These are phyloP conservation scores for Trametes maxima DNA, from an alignment of 768 basidiomycete species.

Conservation along the genomic window DNA sequence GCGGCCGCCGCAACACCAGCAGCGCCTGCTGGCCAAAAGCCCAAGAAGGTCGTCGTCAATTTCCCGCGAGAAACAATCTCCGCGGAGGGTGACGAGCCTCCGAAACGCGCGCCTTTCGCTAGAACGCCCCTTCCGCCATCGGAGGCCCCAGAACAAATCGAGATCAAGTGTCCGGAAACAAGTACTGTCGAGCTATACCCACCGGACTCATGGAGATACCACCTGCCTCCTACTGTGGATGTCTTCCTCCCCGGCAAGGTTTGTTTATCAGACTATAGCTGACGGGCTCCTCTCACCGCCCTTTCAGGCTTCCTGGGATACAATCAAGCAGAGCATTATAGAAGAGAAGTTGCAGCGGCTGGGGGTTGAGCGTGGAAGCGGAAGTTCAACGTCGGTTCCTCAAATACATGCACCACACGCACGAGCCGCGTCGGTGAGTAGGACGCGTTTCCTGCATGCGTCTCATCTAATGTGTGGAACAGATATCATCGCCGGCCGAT, in stretches of 20 bases:
- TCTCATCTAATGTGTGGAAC: conserved; percentile 18
- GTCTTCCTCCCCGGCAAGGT: conserved; percentile 87
- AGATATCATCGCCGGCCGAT: conserved; percentile 93
- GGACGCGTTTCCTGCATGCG: conserved; percentile 15
- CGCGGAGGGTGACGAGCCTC: conserved; percentile 37
- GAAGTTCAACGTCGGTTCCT: conserved; percentile 47
- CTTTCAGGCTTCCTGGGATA: conserved; percentile 71
- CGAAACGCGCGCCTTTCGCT: conserved; percentile 58
- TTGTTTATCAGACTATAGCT: conserved; percentile 22
- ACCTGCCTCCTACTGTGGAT: conserved; percentile 69
- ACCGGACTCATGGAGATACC: conserved; percentile 58
- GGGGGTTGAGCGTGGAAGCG: conserved; percentile 68
- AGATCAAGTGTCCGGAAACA: conserved; percentile 36
- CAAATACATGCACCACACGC: conserved; percentile 76
- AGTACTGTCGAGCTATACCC: conserved; percentile 60
- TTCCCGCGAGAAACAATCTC: conserved; percentile 68
- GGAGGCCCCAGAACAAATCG: conserved; percentile 36
- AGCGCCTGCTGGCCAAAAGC: conserved; percentile 41
- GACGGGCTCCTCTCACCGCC: conserved; percentile 6
- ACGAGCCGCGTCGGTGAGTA: conserved; percentile 79
- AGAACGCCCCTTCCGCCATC: conserved; percentile 52
- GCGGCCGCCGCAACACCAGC: conserved; percentile 33
- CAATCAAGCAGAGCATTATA: conserved; percentile 67
- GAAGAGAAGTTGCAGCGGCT: conserved; percentile 82
- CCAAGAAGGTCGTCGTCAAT: conserved; percentile 70